Base-by-base conservation (phyloP, 129 eudicot genomes). In the Ambrosia trifida region DNA sequence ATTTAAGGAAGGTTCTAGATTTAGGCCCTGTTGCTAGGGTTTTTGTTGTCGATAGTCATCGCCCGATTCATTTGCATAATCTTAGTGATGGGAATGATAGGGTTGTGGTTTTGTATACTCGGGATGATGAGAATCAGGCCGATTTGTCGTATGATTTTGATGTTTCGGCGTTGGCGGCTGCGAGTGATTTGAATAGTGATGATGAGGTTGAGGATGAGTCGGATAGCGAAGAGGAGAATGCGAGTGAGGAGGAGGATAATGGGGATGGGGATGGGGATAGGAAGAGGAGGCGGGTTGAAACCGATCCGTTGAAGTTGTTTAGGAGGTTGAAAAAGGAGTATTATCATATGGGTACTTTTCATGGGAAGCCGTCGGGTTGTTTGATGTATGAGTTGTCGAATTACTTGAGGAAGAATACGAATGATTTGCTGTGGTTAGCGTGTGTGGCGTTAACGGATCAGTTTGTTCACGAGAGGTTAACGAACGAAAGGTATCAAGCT, bases 341-440 rank as follows among this genome's bases (percentile, higher is more conserved):
- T 44, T 92, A 95, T 68, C 77, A 79, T 41, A 84, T 88, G 91
- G 97, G 99, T 16, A 95, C 94, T 67, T 95, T 87, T 62, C 99
- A 95, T 64, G 97, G 99, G 81, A 95, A 95, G 80, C 96, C 97
- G 2, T 95, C 99, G 0, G 99, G 99, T 50, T 90, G 96, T 70
- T 90, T 95, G 77, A 87, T 95, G 97, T 95, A 90, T 69, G 96
- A 95, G 14, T 79, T 95, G 68, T 87, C 91, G 33, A 89, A 90
- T 77, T 86, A 66, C 5, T 45, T 88, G 74, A 82, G 92, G 67
- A 88, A 84, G 59, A 88, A 84, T 80, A 85, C 84, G 10, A 90
- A 90, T 50, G 96, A 87, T 38, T 84, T 85, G 74, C 85, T 95
- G 16, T 95, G 99, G 99, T 56, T 95, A 66, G 97, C 99, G 66